Percentiles rank a stretch among this genome's conserved stretches.
Evolutionary conservation across 331 rosid genomes (phyloP).

Genomic region (Malus hybrid): DNA sequence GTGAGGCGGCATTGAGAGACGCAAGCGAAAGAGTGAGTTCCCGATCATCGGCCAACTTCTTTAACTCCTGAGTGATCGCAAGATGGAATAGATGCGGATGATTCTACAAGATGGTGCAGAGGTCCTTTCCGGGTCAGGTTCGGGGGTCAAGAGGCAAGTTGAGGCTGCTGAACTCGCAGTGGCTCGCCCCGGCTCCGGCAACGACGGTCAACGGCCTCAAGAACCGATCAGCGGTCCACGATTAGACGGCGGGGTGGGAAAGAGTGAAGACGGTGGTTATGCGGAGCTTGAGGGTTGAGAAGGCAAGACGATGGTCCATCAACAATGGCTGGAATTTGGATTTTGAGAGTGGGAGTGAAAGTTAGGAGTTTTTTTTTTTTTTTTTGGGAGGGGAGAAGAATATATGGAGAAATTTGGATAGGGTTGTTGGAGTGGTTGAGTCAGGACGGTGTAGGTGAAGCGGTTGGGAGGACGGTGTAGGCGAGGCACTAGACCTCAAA

Average conservation of each 20-base stretch:
- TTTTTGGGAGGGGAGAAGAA: neutral
- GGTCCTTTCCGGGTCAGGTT: slow-evolving; percentile 54
- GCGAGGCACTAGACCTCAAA: too few species aligned
- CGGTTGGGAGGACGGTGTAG: too few species aligned
- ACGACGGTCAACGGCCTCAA: slow-evolving; percentile 16
- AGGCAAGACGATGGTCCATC: slow-evolving; percentile 60
- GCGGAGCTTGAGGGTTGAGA: slow-evolving; percentile 16
- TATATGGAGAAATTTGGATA: neutral
- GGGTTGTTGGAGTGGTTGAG: neutral
- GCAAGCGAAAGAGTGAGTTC: slow-evolving; percentile 48
- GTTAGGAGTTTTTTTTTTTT: too few species aligned
- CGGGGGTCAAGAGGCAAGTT: slow-evolving; percentile 73
- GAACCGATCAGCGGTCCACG: neutral
- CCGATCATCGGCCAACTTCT: slow-evolving; percentile 59
- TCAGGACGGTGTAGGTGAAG: neutral
- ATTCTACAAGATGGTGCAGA: slow-evolving; percentile 44
- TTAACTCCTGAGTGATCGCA: slow-evolving; percentile 62
- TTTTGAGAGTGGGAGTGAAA: neutral
- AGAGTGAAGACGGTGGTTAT: neutral
- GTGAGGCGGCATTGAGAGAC: slow-evolving; percentile 34
- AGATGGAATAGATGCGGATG: slow-evolving; percentile 32
- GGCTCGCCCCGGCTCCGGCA: slow-evolving; percentile 56
- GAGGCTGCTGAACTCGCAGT: slow-evolving; percentile 14
- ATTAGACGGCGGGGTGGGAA: neutral
- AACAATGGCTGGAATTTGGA: slow-evolving; percentile 15